phyloP scores from a whole-genome alignment of 768 basidiomycete genomes.

The Mrakia hoshinonis region DNA sequence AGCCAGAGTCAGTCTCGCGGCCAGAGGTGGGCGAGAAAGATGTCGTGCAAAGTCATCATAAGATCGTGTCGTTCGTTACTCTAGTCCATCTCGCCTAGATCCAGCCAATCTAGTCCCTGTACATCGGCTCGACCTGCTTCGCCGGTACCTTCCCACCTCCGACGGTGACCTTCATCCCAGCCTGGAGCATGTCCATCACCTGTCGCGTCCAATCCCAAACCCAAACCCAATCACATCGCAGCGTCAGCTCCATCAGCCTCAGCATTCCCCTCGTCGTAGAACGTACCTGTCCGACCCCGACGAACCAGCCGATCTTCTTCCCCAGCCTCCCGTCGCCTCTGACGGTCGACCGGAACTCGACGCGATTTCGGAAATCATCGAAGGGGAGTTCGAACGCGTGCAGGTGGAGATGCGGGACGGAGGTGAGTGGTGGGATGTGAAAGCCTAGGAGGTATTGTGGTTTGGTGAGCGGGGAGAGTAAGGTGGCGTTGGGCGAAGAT shows the following conservation, averaged over 20 bases:
- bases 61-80: no score
- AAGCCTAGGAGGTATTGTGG: background rate
- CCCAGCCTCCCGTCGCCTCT: background rate
- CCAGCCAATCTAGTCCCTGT: background rate
- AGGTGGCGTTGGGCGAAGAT: background rate
- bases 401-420: slow-evolving; percentile 21
- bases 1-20: no score
- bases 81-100: background rate
- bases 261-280: no score
- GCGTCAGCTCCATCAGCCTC: no score
- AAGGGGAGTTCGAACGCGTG: slow-evolving; percentile 24
- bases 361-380: background rate
- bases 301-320: slow-evolving; percentile 14
- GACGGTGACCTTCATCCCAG: slow-evolving; percentile 8
- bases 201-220: background rate
- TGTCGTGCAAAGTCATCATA: no score
- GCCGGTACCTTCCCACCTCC: background rate
- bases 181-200: slow-evolving; percentile 19
- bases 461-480: background rate
- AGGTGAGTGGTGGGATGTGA: slow-evolving; percentile 21
- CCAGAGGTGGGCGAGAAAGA: no score
- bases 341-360: slow-evolving; percentile 12
- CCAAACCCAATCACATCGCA: background rate
- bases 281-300: slow-evolving; percentile 14
- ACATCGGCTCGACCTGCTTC: background rate